Evolutionary conservation across 2,329 filamentous ascomycete species (phyloP).

Genomic region (Scedosporium aurantiacum): DNA sequence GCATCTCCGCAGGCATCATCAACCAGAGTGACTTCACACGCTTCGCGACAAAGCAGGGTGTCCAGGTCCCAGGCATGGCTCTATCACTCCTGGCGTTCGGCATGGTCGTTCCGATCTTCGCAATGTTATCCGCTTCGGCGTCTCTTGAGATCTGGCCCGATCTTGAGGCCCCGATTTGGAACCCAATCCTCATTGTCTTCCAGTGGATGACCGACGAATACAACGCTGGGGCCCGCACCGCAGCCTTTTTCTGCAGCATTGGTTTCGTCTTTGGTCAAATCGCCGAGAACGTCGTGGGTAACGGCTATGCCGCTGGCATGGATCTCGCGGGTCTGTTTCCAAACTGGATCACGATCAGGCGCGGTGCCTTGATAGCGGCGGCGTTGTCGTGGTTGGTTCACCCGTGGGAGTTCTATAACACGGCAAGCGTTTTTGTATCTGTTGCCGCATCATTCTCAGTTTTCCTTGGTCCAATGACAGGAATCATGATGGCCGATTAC

Average conservation of each 20-base stretch:
- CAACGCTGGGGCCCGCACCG: conserved; percentile 14
- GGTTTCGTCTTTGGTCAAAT: conserved; percentile 18
- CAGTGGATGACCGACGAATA: conserved; percentile 18
- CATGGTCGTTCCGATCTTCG: conserved; percentile 16
- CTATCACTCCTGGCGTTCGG: conserved; percentile 18
- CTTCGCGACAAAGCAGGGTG: conserved; percentile 14
- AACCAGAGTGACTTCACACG: conserved; percentile 20
- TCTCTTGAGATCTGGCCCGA: conserved; percentile 18
- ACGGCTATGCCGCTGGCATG: conserved; percentile 18
- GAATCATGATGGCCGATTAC: conserved; percentile 20
- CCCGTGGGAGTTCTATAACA: conserved; percentile 20
- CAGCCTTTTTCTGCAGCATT: conserved; percentile 17
- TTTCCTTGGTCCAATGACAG: conserved; percentile 18
- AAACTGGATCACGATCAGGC: conserved; percentile 17
- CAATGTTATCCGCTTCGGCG: conserved; percentile 16
- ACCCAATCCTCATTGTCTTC: conserved; percentile 12
- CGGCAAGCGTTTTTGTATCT: conserved; percentile 15
- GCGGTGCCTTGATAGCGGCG: conserved; percentile 16
- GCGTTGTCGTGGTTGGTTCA: conserved; percentile 16
- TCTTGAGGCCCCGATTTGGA: conserved; percentile 11
- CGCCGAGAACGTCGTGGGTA: conserved; percentile 19
- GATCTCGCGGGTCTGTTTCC: conserved; percentile 19
- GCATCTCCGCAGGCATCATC: conserved; percentile 18
- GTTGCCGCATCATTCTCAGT: conserved; percentile 18
- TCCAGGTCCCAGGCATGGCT: conserved; percentile 15